A percentile compares a stretch with the other conserved stretches of the same genome.
Evolutionary conservation across 2,329 filamentous ascomycete genomes (phyloP).

Genomic region (Botrytis fabae): DNA sequence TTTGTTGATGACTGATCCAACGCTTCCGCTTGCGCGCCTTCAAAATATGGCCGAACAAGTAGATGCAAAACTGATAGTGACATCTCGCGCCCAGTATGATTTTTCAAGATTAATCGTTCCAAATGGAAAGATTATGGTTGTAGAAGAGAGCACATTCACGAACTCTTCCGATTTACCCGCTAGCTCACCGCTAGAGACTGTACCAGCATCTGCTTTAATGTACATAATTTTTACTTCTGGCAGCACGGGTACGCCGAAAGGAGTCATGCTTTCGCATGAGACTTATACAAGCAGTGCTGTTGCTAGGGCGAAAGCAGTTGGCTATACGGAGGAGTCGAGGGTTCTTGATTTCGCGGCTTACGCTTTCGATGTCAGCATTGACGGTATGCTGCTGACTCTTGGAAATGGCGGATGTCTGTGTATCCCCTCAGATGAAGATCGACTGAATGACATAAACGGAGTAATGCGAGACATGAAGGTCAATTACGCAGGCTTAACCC

Average conservation of each 20-base stretch:
- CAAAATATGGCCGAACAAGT: slow-evolving; percentile 27
- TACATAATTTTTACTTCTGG: slow-evolving; percentile 40
- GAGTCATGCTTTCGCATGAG: slow-evolving; percentile 35
- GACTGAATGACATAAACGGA: slow-evolving; percentile 43
- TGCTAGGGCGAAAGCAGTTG: slow-evolving; percentile 25
- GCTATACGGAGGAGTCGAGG: slow-evolving; percentile 22
- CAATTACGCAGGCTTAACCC: slow-evolving; percentile 37
- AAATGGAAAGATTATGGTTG: slow-evolving; percentile 16
- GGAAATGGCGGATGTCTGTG: slow-evolving; percentile 47
- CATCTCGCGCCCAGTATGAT: slow-evolving; percentile 16
- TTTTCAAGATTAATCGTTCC: slow-evolving; percentile 13
- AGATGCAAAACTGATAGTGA: slow-evolving; percentile 25
- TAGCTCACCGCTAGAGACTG: slow-evolving; percentile 3
- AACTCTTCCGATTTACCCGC: neutral
- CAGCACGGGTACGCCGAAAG: slow-evolving; percentile 37
- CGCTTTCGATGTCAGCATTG: slow-evolving; percentile 45
- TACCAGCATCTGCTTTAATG: slow-evolving; percentile 20
- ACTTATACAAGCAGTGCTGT: slow-evolving; percentile 20
- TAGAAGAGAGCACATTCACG: slow-evolving; percentile 14
- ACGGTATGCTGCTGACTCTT: slow-evolving; percentile 36
- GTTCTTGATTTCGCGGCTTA: slow-evolving; percentile 40
- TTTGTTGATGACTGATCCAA: slow-evolving; percentile 40
- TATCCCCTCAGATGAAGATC: slow-evolving; percentile 44
- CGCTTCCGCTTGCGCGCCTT: slow-evolving; percentile 34
- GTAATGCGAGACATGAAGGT: slow-evolving; percentile 34